A percentile compares a stretch with the other conserved stretches of the same genome.
Evolutionary conservation across 352 stramenopile genomes (phyloP).

Genomic region (Phytophthora pinifolia): DNA sequence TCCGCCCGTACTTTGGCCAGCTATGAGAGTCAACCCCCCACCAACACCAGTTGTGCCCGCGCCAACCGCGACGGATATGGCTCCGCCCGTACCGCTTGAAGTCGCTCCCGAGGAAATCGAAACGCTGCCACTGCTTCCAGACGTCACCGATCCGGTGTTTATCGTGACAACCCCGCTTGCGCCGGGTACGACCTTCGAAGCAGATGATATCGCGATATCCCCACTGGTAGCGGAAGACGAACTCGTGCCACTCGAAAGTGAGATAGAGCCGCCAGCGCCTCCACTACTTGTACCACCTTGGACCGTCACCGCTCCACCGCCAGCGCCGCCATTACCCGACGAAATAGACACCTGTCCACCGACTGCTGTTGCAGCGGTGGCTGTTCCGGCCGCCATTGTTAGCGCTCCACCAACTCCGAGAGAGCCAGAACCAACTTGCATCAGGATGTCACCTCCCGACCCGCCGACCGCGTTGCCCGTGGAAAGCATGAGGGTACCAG

Average conservation of each 20-base stretch:
- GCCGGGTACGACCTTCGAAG: constrained; percentile 29
- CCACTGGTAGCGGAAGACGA: constrained; percentile 35
- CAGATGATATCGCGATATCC: constrained; percentile 33
- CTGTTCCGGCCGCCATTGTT: constrained; percentile 36
- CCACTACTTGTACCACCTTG: constrained; percentile 27
- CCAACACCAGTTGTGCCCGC: constrained; percentile 25
- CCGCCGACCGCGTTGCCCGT: constrained; percentile 47
- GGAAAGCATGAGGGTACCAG: constrained; percentile 44
- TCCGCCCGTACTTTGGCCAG: constrained; percentile 29
- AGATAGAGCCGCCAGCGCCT: constrained; percentile 37
- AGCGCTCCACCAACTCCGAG: constrained; percentile 41
- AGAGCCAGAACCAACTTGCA: constrained; percentile 45
- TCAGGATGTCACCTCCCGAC: constrained; percentile 43
- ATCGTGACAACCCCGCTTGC: constrained; percentile 35
- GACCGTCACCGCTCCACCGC: constrained; percentile 30
- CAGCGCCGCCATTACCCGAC: constrained; percentile 35
- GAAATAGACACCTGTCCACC: constrained; percentile 31
- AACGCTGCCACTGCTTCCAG: constrained; percentile 36
- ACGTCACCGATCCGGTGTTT: constrained; percentile 30
- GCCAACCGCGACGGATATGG: constrained; percentile 39
- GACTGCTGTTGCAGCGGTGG: constrained; percentile 21
- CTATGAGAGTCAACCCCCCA: constrained; percentile 21
- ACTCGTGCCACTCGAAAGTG: constrained; percentile 38
- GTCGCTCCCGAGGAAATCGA: constrained; percentile 34
- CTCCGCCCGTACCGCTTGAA: constrained; percentile 30